Evolutionary conservation across 805 yeast genomes (phyloP).

Genomic region (Candida tibetensis): DNA sequence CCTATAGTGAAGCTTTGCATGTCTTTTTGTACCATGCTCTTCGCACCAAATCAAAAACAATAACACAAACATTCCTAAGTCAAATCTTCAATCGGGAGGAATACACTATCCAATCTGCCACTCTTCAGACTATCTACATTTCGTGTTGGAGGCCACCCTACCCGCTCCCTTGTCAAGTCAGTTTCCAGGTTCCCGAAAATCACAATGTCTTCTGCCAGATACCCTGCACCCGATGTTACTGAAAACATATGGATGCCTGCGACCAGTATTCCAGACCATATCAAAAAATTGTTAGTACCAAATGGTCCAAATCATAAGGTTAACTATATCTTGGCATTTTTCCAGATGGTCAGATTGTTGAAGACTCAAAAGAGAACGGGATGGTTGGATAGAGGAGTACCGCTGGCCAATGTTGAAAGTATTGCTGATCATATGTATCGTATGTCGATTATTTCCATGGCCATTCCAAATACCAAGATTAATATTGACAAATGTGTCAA

Average conservation of each 20-base stretch:
- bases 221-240: slow-evolving; percentile 10
- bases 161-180: background rate
- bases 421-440: slow-evolving; percentile 96
- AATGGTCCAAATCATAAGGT: slow-evolving; percentile 19
- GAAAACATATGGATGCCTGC: slow-evolving; percentile 51
- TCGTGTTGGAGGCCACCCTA: no score
- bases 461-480: slow-evolving; percentile 53
- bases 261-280: slow-evolving; percentile 47
- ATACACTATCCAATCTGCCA: no score
- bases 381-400: slow-evolving; percentile 71
- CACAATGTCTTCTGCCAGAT: background rate
- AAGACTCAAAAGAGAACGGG: slow-evolving; percentile 89
- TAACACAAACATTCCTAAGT: background rate
- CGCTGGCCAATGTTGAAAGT: slow-evolving; percentile 56
- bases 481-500: slow-evolving; percentile 71
- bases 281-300: slow-evolving; percentile 37
- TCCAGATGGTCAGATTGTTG: slow-evolving; percentile 66
- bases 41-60: background rate
- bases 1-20: no score
- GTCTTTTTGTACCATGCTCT: background rate
- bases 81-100: no score
- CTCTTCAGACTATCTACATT: no score
- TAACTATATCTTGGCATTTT: slow-evolving; percentile 54
- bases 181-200: background rate
- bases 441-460: slow-evolving; percentile 79